Evolutionary conservation across 1,139 yeast genomes (phyloP), one percentile per base, ranked within the genome.

Genomic region (Meyerozyma elateridarum): DNA sequence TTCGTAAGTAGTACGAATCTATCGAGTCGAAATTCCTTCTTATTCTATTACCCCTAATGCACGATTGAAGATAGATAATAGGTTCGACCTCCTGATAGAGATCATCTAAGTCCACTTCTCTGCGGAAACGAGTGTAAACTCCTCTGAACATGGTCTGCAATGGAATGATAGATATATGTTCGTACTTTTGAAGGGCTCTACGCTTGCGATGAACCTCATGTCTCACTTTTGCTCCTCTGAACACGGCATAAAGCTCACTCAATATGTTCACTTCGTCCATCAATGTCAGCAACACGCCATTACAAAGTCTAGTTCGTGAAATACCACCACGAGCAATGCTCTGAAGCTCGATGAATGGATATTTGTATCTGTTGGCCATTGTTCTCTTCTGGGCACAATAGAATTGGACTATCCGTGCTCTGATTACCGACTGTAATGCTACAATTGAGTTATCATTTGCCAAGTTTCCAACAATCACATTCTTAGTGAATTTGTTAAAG

Each of bases 281-380:
- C 36, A 71, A 56, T 1, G 68, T 56, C 18, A 71, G 57, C 43
- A 73, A 53, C 2, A 71, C 67, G 34, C 50, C 56, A 38, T 70
- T 63, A 39, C 73, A 68, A 32, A 76, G 50, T 20, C 55, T 59
- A 3, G 65, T 60, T 43, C 85, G 61, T 1, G 66, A 42, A 3
- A 68, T 45, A 1, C 71, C 77, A 19, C 80, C 85, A 38, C 84
- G 63, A 2, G 67, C 61, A 36, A 72, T 60, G 24, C 76, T 60
- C 46, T 79, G 85, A 2, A 77, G 50, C 17, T 66, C 73, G 4
- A 35, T 29, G 6, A 64, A 36, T 1, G 39, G 25, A 1, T 32
- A 29, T 18, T 37, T 35, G 8, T 38, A 38, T 12, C 42, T 41
- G 17, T 40, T 30, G 5, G 62, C 40, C 0, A 35, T 37, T 8